phyloP scores from a whole-genome alignment of 345 rosid species.

The Orychophragmus violaceus region DNA sequence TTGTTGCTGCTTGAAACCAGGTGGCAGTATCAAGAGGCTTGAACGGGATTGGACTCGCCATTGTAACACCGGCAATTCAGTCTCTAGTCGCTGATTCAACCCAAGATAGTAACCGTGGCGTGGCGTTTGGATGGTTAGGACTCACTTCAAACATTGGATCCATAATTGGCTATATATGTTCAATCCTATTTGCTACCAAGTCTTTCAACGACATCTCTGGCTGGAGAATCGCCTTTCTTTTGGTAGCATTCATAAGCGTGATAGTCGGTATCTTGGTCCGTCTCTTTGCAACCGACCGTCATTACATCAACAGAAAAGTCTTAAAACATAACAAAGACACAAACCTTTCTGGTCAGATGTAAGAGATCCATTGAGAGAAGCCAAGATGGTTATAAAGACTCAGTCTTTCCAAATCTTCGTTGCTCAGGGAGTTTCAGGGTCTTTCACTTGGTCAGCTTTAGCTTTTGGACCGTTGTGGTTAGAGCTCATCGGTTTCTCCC shows the following conservation, averaged over 20 bases:
- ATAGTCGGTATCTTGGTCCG: slow-evolving; percentile 56
- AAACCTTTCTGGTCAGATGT: slow-evolving; percentile 38
- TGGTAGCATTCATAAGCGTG: slow-evolving; percentile 53
- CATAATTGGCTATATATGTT: slow-evolving; percentile 46
- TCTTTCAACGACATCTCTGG: slow-evolving; percentile 64
- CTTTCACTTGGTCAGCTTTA: slow-evolving; percentile 60
- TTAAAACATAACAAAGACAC: background rate
- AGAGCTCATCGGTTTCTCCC: slow-evolving; percentile 67
- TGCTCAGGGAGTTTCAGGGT: slow-evolving; percentile 62
- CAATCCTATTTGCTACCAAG: slow-evolving; percentile 56
- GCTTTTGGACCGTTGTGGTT: slow-evolving; percentile 64
- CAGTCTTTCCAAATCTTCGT: slow-evolving; percentile 61
- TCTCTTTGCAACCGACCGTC: slow-evolving; percentile 62
- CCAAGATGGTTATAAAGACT: slow-evolving; percentile 45
- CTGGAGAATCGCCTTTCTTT: slow-evolving; percentile 71
- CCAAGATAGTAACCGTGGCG: slow-evolving; percentile 64
- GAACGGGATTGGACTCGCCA: slow-evolving; percentile 64
- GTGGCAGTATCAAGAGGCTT: slow-evolving; percentile 68
- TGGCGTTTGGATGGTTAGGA: slow-evolving; percentile 77
- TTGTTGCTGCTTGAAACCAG: slow-evolving; percentile 23
- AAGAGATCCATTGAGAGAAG: slow-evolving; percentile 40
- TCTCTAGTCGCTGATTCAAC: slow-evolving; percentile 78
- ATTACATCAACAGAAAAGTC: slow-evolving; percentile 16
- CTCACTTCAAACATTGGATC: slow-evolving; percentile 55
- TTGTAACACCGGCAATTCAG: slow-evolving; percentile 52